Evolutionary conservation across 2,329 filamentous ascomycete genomes (phyloP), one percentile per base, ranked within the genome.

Genomic region (Arachnomyces sp.): DNA sequence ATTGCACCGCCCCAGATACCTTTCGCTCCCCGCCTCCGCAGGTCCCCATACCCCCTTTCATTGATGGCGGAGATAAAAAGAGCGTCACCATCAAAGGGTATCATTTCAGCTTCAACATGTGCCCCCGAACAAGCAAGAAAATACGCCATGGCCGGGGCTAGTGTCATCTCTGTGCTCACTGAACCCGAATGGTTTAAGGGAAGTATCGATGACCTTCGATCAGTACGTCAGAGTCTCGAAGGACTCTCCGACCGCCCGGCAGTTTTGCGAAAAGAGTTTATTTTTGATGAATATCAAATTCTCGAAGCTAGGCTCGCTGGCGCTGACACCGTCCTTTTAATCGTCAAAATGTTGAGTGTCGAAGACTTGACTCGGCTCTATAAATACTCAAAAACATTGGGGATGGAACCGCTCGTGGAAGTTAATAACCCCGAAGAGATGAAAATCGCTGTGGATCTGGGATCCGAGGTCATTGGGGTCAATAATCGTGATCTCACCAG

Each of bases 121-220:
- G 92, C 92, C 7, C 88, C 92, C 16, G 80, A 82, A 4, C 92
- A 98, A 63, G 92, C 93, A 31, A 80, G 82, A 48, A 87, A 84
- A 51, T 98, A 98, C 61, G 92, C 93, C 7, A 75, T 92, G 38
- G 89, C 92, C 5, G 93, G 92, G 11, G 92, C 92, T 35, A 96
- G 90, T 59, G 87, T 94, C 30, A 98, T 98, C 50, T 96, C 92
- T 1, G 92, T 98, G n/a, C 75, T 98, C 34, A 98, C 92, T 0
- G 92, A 98, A 65, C 92, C 93, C 0, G 85, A 96, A 57, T 98
- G 92, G 92, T 98, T 98, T 73, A 96, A 95, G 67, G 92, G 92
- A 35, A 94, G 84, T 63, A 89, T 98, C 45, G 90, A 98, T 43
- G 92, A 98, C 59, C 69, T 98, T 39, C 79, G 85, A 44, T 80